phyloP scores from a whole-genome alignment of 108 stramenopile genomes.

The Pseudonitzschia delicatissima region DNA sequence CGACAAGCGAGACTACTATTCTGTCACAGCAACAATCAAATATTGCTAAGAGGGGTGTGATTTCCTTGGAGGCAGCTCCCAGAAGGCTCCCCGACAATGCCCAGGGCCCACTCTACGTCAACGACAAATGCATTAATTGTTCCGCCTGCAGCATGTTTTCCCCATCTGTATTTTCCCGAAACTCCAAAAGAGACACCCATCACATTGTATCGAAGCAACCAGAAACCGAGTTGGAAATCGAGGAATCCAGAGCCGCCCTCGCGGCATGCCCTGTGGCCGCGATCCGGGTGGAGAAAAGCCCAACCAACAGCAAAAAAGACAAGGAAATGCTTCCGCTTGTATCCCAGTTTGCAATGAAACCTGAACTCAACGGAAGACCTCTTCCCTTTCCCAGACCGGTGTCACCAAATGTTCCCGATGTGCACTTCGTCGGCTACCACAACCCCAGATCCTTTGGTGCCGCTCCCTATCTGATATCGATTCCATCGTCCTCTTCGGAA shows the following conservation, averaged over 20 bases:
- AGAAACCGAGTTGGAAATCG: slow-evolving; percentile 39
- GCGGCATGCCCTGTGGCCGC: slow-evolving; percentile 76
- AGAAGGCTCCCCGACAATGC: slow-evolving; percentile 54
- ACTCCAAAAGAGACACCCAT: neutral
- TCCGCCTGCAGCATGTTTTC: slow-evolving; percentile 63
- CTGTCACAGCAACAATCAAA: no score
- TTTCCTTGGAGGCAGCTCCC: no score
- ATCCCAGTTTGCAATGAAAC: slow-evolving; percentile 30
- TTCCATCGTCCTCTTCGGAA: slow-evolving; percentile 3
- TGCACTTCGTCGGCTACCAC: slow-evolving; percentile 64
- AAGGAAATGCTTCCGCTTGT: slow-evolving; percentile 18
- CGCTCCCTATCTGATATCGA: slow-evolving; percentile 48
- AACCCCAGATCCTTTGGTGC: slow-evolving; percentile 64
- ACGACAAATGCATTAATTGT: slow-evolving; percentile 74
- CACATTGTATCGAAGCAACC: slow-evolving; percentile 57
- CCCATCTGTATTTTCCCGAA: slow-evolving; percentile 44
- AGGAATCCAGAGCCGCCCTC: slow-evolving; percentile 56
- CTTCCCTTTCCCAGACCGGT: slow-evolving; percentile 51
- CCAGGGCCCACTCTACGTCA: slow-evolving; percentile 61
- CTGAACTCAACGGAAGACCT: slow-evolving; percentile 28
- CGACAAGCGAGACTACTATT: no score
- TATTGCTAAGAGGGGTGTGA: no score
- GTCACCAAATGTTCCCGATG: slow-evolving; percentile 23
- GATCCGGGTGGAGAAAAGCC: slow-evolving; percentile 51
- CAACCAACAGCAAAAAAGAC: slow-evolving; percentile 10